Conservation (phyloP, 2,329 filamentous ascomycete species). For the Fusarium goolgardi region DNA sequence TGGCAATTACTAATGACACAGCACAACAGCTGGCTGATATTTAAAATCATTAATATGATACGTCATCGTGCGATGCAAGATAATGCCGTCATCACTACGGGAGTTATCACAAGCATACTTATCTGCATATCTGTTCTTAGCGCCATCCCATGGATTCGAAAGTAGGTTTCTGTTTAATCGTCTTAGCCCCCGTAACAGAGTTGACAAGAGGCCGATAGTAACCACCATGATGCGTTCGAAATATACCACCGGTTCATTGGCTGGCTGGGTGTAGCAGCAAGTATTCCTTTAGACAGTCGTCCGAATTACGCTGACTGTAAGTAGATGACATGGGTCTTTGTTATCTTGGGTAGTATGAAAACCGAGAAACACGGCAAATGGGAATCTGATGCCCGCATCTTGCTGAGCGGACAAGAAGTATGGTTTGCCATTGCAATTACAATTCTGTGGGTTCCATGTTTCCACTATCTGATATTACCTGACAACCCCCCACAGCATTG, state of each 20-base stretch:
- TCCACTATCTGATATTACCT: too few species aligned
- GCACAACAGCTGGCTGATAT: not conserved
- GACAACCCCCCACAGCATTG: too few species aligned
- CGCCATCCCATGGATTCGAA: not conserved
- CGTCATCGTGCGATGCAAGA: not conserved
- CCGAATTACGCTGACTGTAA: too few species aligned
- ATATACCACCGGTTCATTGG: not conserved
- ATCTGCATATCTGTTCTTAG: not conserved
- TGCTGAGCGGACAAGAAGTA: not conserved
- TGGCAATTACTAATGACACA: too few species aligned
- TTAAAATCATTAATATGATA: not conserved
- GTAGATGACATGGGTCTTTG: not conserved
- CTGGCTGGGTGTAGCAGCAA: not conserved
- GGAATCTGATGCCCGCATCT: not conserved
- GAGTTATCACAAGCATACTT: not conserved
- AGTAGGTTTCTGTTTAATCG: not conserved
- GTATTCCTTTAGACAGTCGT: too few species aligned
- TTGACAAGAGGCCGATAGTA: not conserved
- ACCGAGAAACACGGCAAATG: too few species aligned
- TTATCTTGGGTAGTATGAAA: not conserved
- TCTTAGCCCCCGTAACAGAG: not conserved
- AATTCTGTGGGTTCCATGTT: not conserved
- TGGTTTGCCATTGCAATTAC: not conserved
- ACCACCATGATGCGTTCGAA: not conserved
- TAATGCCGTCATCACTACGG: not conserved